These are phyloP conservation scores for Ustilago xerochloae DNA, from an alignment of 1,284 basidiomycete genomes.

Conservation along the genomic window DNA sequence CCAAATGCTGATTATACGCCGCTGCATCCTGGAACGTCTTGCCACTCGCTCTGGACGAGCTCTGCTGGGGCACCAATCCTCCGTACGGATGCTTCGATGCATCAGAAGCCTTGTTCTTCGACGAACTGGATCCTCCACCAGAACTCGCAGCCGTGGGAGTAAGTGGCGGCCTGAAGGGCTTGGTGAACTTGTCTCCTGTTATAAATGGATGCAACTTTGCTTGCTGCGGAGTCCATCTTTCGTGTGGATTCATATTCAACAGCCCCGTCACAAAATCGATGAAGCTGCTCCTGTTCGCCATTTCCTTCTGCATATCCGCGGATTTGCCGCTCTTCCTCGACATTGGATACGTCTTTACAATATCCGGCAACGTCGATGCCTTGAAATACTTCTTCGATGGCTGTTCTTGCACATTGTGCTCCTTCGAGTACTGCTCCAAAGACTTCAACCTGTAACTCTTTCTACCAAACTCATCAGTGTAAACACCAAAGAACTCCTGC, in stretches of 20 bases:
- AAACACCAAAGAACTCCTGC: conserved; percentile 87
- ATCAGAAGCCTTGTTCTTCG: conserved; percentile 32
- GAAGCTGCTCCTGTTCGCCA: conserved; percentile 91
- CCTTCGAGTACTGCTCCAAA: conserved; percentile 92
- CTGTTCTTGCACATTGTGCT: conserved; percentile 94
- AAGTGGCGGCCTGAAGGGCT: conserved; percentile 68
- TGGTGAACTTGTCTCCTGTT: conserved; percentile 87
- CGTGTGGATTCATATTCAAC: conserved; percentile 91
- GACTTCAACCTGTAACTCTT: conserved; percentile 90
- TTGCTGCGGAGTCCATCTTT: conserved; percentile 97
- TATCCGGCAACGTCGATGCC: conserved; percentile 90
- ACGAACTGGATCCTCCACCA: conserved; percentile 5
- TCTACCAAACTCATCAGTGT: conserved; percentile 82
- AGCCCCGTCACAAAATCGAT: conserved; percentile 97
- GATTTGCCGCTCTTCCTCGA: conserved; percentile 80
- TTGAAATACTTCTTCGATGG: conserved; percentile 99
- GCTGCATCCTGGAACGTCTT: conserved; percentile 91
- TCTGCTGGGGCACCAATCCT: conserved; percentile 76
- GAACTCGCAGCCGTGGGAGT: conserved; percentile 15
- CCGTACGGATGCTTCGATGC: conserved; percentile 87
- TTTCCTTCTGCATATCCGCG: conserved; percentile 92
- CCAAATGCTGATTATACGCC: conserved; percentile 90
- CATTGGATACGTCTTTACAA: conserved; percentile 94
- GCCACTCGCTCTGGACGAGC: conserved; percentile 74
- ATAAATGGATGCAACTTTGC: conserved; percentile 96